Evolutionary conservation across 768 basidiomycete species (phyloP), one percentile per base, ranked within the genome.

Genomic region (Leccinum fibrillosum): DNA sequence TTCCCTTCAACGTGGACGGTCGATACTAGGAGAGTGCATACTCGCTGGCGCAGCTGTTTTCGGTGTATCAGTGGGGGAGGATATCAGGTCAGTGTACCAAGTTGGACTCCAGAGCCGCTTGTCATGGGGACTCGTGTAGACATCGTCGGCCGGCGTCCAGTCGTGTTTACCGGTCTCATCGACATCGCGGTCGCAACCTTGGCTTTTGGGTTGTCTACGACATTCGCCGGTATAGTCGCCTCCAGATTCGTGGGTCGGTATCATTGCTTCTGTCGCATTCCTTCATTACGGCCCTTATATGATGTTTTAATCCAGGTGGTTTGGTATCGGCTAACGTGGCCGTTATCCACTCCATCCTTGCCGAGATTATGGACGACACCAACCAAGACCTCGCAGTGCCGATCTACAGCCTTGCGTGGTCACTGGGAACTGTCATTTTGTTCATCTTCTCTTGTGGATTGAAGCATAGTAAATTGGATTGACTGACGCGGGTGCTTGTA

Each of bases 381-480:
- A 86, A 89, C 60, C 82, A 85, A 69, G 79, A 81, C 5, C 62
- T 78, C 23, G 83, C 82, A 13, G 83, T 83, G 63, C 80, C 85
- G 2, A 73, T 86, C 12, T 86, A 83, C 62, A 80, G 80, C 10
- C 69, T 86, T 12, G 77, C 78, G 47, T 85, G 82, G 83, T 80
- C 84, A 15, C 54, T 83, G 0, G 85, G 84, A 4, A 75, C 77
- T 3, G 78, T 84, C 52, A 73, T 86, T 32, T 83, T 82, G 82
- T 83, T 59, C 2, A 72, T 59, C 5, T 12, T 57, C 5, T 10
- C 6, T 21, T 8, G 23, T 34, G 12, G 19, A 6, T 26, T 19
- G 2, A 12, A 25, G 23, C 0, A 26, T 26, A 7, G n/a, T 8
- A 11, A 19, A 19, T 19, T 11, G n/a, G 37, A n/a, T 39, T 19